Evolutionary conservation across 805 yeast species (phyloP), one percentile per base, ranked within the genome.

Genomic region (Henningerozyma blattae): DNA sequence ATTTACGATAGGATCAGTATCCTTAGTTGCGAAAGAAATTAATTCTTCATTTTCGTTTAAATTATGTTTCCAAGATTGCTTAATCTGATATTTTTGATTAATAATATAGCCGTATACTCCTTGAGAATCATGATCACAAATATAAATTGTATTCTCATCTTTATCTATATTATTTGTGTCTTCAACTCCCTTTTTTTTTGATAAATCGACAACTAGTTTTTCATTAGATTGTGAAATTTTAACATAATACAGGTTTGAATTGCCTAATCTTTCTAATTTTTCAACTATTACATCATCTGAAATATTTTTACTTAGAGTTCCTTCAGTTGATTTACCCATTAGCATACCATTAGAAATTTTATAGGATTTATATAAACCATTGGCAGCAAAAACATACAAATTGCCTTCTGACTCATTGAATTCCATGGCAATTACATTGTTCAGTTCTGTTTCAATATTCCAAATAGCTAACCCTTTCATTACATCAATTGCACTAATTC

Each of bases 1-100:
- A 12, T 78, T 77, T 0, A 78, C 74, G 4, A 67, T 59, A 10
- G 51, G 45, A 15, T 62, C 68, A 12, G 50, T 52, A 3, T 61
- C 61, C 36, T 72, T 64, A 2, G 52, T 28, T 0, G 65, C 59
- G 22, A 61, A 51, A 0, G 65, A 61, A 2, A 67, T 46, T 25
- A 75, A 52, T n/a, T 48, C 38, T 38, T 64, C 72, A 25, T 50
- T 46, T 1, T 35, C 37, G 2, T 42, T 31, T 3, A 58, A 39
- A 10, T 42, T 37, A 32, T 58, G 58, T 14, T 42, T 46, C 72
- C 73, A 70, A 1, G 71, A 64, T 7, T 50, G 38, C 3, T 38
- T 29, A 2, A 60, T 33, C 5, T 33, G 29, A 9, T 45, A 45
- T 14, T 39, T 36, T 4, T 34, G 31, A 1, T 17, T 22, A 32